Percentiles rank a stretch among this genome's conserved stretches.
Evolutionary conservation across 1,139 yeast genomes (phyloP).

Genomic region (Pichia sp.): DNA sequence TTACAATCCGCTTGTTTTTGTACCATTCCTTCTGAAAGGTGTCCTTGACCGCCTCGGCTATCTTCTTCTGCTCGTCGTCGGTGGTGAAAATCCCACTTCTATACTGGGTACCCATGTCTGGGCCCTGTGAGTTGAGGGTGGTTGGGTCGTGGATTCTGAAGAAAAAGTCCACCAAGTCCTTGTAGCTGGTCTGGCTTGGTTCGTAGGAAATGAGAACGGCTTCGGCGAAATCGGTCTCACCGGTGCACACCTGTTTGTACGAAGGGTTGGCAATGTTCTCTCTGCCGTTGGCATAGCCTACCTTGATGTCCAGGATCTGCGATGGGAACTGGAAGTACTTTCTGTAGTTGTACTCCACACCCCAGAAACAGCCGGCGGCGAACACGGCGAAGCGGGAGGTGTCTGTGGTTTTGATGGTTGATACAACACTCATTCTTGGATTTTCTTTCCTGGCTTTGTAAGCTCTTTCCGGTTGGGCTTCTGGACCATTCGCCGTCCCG

Average conservation of each 20-base stretch:
- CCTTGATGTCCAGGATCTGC: constrained; percentile 67
- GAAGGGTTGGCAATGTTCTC: constrained; percentile 45
- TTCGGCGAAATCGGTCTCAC: constrained; percentile 69
- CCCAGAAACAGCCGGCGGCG: constrained; percentile 95
- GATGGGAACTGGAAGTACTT: constrained; percentile 49
- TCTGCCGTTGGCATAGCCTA: constrained; percentile 86
- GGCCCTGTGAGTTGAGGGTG: constrained; percentile 62
- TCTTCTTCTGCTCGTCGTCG: constrained; percentile 43
- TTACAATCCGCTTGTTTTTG: constrained; percentile 49
- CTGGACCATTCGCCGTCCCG: too few species aligned
- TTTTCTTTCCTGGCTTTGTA: too few species aligned
- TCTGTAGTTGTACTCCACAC: constrained; percentile 78
- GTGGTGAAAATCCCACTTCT: constrained; percentile 72
- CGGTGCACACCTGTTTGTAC: constrained; percentile 72
- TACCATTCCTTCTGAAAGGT: constrained; percentile 53
- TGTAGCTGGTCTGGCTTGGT: constrained; percentile 55
- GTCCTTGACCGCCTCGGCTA: constrained; percentile 37
- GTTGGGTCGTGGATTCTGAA: constrained; percentile 89
- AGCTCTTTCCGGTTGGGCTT: too few species aligned
- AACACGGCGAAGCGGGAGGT: constrained; percentile 51
- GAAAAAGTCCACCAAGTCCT: constrained; percentile 73
- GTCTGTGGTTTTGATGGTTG: constrained; percentile 35
- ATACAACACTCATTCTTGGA: not conserved
- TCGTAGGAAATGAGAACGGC: constrained; percentile 78
- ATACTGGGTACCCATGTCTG: constrained; percentile 80